Conservation (phyloP, 164 flowering plant genomes). For the Magnolia officinalis region DNA sequence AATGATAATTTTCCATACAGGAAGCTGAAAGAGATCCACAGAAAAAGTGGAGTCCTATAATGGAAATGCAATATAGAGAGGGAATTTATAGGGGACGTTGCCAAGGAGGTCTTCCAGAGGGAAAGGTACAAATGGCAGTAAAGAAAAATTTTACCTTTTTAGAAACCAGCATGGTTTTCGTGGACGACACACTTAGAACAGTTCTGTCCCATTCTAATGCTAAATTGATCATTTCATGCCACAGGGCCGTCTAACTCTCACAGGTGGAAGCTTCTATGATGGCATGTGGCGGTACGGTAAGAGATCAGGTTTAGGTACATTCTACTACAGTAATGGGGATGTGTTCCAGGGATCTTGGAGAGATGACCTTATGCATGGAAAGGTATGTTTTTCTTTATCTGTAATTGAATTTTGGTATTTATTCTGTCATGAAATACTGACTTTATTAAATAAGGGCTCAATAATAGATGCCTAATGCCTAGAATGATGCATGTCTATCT, state of each 20-base stretch:
- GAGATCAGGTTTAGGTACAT: constrained; percentile 77
- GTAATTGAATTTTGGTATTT: neutral
- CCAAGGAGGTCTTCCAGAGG: constrained; percentile 99
- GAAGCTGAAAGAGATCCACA: constrained; percentile 79
- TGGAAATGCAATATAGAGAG: constrained; percentile 80
- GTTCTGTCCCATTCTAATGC: neutral
- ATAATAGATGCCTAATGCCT: neutral
- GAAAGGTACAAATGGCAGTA: constrained; percentile 52
- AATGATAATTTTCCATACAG: constrained; percentile 27
- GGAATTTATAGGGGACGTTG: constrained; percentile 72
- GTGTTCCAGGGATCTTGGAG: constrained; percentile 95
- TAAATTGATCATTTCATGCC: constrained; percentile 4
- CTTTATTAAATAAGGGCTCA: neutral
- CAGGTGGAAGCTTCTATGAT: constrained; percentile 84
- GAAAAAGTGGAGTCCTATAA: constrained; percentile 70
- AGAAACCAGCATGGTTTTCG: neutral
- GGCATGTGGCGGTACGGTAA: constrained; percentile 91
- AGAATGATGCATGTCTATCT: neutral
- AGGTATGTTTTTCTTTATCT: constrained; percentile 40
- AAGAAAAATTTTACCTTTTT: neutral
- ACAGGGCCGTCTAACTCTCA: constrained; percentile 71
- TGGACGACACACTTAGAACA: neutral
- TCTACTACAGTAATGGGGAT: constrained; percentile 86
- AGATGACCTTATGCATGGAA: constrained; percentile 94
- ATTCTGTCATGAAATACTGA: neutral